A percentile compares a stretch with the other conserved stretches of the same genome.
phyloP scores from a whole-genome alignment of 768 basidiomycete species.

The Ramaria sp. region DNA sequence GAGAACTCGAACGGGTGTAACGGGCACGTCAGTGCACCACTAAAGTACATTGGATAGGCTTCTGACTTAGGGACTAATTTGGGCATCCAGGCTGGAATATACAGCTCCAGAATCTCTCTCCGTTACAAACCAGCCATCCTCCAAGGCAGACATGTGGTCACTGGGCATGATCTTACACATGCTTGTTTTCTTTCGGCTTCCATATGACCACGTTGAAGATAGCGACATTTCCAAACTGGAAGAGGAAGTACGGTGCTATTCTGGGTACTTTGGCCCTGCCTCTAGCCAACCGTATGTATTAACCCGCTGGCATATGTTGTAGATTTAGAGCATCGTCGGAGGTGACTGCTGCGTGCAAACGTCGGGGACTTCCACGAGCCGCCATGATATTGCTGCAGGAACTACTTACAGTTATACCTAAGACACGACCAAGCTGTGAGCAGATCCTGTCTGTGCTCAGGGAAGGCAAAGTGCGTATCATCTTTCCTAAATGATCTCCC shows the following conservation, averaged over 20 bases:
- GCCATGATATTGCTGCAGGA: slow-evolving; percentile 65
- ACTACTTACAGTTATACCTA: slow-evolving; percentile 52
- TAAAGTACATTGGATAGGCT: background rate
- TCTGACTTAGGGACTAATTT: background rate
- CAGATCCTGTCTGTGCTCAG: slow-evolving; percentile 57
- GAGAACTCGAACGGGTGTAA: slow-evolving; percentile 75
- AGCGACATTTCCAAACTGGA: slow-evolving; percentile 48
- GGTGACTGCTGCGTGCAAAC: slow-evolving; percentile 47
- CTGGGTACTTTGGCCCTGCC: slow-evolving; percentile 42
- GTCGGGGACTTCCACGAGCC: slow-evolving; percentile 61
- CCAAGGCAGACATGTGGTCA: slow-evolving; percentile 95
- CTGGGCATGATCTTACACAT: slow-evolving; percentile 95
- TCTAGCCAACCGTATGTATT: background rate
- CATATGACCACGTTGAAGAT: slow-evolving; percentile 64
- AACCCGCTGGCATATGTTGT: background rate
- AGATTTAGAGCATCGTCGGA: slow-evolving; percentile 44
- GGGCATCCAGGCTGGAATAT: slow-evolving; percentile 61
- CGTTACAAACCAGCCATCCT: slow-evolving; percentile 57
- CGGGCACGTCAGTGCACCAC: slow-evolving; percentile 66
- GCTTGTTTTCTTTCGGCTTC: slow-evolving; percentile 81
- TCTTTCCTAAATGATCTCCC: background rate
- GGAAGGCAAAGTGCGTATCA: slow-evolving; percentile 57
- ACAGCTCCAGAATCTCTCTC: slow-evolving; percentile 82
- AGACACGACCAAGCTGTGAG: slow-evolving; percentile 59
- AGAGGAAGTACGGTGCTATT: slow-evolving; percentile 61